Evolutionary conservation across 1,284 basidiomycete genomes (phyloP), one percentile per base, ranked within the genome.

Genomic region (Ustilago shanxiensis): DNA sequence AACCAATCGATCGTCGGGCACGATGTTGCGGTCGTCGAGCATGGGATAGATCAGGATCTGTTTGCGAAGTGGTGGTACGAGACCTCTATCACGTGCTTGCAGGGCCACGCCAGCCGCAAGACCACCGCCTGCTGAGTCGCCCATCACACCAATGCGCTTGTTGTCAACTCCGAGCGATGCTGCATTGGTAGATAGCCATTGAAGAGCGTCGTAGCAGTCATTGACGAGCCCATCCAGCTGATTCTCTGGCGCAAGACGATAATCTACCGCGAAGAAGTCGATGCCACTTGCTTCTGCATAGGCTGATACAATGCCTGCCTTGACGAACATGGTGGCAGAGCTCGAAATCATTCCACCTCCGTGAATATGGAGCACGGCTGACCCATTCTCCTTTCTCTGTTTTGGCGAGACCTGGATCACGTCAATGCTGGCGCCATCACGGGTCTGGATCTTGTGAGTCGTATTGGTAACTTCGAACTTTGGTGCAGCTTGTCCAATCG

Each of bases 1-100:
- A 6, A 31, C 55, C 16, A 67, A 26, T 2, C 64, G 51, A 37
- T 66, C 60, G 28, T 73, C 65, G 0, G 65, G 52, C 11, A 28
- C 20, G 10, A 65, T 24, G 50, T 64, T 73, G 49, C 61, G 71
- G 28, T 73, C 65, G 35, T 73, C 71, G n/a, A 68, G 51, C 71
- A 68, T 73, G 8, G 71, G 71, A 39, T 73, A 68, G 61, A 73
- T 51, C 37, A 73, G 65, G 24, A 73, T 60, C 57, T 67, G 71
- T 24, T 73, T 73, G 41, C 51, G 35, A 26, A 73, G 50, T 1
- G 71, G 57, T 20, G 71, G 70, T 10, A 65, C 57, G 7, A 72
- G n/a, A 0, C 29, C 37, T 11, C 18, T 39, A 37, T 72, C 70
- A 8, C 70, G 70, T 24, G 70, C 70, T 39, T 67, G 64, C 28